phyloP scores from a whole-genome alignment of 208 protist species.

The Crithidia sp. region DNA sequence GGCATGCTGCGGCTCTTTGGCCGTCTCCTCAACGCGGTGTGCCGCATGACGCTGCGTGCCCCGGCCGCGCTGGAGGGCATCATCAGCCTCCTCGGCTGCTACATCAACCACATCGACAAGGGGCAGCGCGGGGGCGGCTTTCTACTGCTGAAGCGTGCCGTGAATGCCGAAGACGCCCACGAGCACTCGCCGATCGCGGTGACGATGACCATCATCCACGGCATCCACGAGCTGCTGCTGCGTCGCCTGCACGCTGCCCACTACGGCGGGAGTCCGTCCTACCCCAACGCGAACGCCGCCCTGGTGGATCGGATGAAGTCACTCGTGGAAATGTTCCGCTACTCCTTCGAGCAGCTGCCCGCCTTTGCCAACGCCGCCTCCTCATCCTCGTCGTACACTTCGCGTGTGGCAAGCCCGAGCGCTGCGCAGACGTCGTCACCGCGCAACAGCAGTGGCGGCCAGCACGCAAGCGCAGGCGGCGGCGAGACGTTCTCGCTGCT shows the following conservation, averaged over 20 bases:
- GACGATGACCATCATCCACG: conserved; percentile 68
- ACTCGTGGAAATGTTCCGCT: conserved; percentile 64
- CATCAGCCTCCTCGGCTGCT: conserved; percentile 47
- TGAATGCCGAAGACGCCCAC: conserved; percentile 42
- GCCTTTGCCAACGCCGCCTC: conserved; percentile 35
- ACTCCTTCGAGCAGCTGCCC: conserved; percentile 62
- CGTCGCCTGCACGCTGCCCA: conserved; percentile 61
- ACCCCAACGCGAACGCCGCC: conserved; percentile 53
- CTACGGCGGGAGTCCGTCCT: conserved; percentile 32
- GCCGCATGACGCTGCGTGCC: conserved; percentile 66
- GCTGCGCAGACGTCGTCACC: conserved; percentile 14
- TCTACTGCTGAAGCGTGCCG: conserved; percentile 44
- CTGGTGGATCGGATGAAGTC: conserved; percentile 70
- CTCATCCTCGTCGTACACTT: not conserved
- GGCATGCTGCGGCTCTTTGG: conserved; percentile 84
- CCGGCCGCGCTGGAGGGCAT: conserved; percentile 37
- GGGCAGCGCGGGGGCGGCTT: conserved; percentile 43
- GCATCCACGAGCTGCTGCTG: conserved; percentile 69
- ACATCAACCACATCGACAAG: conserved; percentile 52
- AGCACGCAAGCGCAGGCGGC: not conserved
- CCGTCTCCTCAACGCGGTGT: conserved; percentile 70
- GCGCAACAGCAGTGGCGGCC: not conserved
- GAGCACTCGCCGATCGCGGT: conserved; percentile 71
- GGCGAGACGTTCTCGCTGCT: not conserved
- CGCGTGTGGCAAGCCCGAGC: conserved; percentile 5